phyloP scores from a whole-genome alignment of 1,139 yeast species.

The Geotrichum australiense region DNA sequence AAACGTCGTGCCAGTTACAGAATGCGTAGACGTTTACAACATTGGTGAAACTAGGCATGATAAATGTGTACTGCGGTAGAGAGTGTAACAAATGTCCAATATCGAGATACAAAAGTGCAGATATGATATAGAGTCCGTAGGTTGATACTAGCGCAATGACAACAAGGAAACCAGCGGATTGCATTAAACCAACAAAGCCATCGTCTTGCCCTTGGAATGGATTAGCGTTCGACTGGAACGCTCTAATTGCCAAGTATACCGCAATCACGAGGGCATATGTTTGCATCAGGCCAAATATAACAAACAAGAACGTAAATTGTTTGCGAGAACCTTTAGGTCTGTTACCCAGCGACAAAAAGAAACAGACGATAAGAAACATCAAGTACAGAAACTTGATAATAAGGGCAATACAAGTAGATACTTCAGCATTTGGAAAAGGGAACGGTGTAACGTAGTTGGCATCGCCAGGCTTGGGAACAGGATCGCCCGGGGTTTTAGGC shows the following conservation, averaged over 20 bases:
- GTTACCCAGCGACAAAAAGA: conserved; percentile 39
- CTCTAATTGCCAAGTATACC: conserved; percentile 35
- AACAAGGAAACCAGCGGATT: conserved; percentile 39
- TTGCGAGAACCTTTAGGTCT: conserved; percentile 38
- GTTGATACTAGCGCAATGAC: conserved; percentile 81
- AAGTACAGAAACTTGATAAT: conserved; percentile 34
- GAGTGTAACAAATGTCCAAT: conserved; percentile 95
- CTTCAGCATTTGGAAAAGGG: conserved; percentile 10
- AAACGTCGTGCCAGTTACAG: conserved; percentile 91
- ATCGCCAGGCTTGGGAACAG: conserved; percentile 1
- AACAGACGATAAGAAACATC: conserved; percentile 34
- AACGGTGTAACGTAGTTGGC: conserved; percentile 8
- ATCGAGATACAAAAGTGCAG: conserved; percentile 66
- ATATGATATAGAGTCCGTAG: conserved; percentile 74
- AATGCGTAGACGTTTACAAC: conserved; percentile 73
- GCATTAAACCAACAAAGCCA: conserved; percentile 6
- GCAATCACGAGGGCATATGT: conserved; percentile 35
- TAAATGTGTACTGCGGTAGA: conserved; percentile 72
- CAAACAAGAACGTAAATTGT: conserved; percentile 32
- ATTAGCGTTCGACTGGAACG: conserved; percentile 23
- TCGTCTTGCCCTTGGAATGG: conserved; percentile 1
- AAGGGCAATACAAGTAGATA: conserved; percentile 31
- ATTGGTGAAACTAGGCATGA: conserved; percentile 87
- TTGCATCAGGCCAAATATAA: conserved; percentile 37
- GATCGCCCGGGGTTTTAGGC: neutral